Conservation (phyloP, 257 asterid genomes). For the Penstemon newberryi region DNA sequence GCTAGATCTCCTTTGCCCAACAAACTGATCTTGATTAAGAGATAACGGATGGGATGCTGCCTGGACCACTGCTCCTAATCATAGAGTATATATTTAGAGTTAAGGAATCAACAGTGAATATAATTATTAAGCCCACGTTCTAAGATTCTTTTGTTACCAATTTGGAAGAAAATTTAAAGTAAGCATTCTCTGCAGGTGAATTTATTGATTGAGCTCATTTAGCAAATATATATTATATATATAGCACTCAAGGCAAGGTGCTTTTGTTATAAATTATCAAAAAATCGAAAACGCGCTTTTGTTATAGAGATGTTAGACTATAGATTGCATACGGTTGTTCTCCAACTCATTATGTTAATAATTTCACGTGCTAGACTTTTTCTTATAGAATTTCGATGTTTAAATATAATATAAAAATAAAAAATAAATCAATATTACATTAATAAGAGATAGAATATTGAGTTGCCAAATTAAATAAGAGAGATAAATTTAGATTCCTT, state of each 20-base stretch:
- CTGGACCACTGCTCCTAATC: conserved; percentile 35
- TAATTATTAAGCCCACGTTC: not conserved
- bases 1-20: conserved; percentile 29
- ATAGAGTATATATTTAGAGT: not conserved
- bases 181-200: not conserved
- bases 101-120: not conserved
- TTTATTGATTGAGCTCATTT: not conserved
- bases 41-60: conserved; percentile 19
- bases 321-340: no score
- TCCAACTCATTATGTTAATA: no score
- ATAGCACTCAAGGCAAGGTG: not conserved
- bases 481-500: no score
- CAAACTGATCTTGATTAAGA: conserved; percentile 26
- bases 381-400: no score
- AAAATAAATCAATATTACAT: no score
- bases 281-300: not conserved
- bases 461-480: no score
- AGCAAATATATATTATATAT: not conserved
- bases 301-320: no score
- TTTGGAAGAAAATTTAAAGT: not conserved
- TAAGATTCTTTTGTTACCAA: conserved; percentile 12
- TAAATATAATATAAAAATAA: no score
- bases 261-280: not conserved
- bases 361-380: no score
- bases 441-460: no score